These are phyloP conservation scores for Kwoniella newhampshirensis DNA, from an alignment of 768 basidiomycete species.

Conservation along the genomic window DNA sequence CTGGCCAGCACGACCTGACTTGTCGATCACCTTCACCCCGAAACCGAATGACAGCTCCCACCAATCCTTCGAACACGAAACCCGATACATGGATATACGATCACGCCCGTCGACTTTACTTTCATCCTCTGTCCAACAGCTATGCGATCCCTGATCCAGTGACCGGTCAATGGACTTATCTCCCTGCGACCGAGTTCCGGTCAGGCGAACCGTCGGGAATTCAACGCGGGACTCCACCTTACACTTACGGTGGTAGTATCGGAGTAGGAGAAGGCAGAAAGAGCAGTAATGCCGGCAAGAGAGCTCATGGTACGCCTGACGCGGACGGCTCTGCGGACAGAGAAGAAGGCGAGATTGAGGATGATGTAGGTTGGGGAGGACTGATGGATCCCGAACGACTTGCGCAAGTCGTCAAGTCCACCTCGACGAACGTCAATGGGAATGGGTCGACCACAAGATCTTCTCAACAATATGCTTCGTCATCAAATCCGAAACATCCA, in stretches of 20 bases:
- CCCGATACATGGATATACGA: constrained; percentile 38
- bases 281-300: neutral
- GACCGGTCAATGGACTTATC: constrained; percentile 40
- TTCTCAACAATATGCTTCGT: neutral
- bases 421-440: no score
- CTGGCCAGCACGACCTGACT: no score
- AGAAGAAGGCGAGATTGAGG: constrained; percentile 45
- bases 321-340: no score
- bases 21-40: no score
- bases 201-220: constrained; percentile 11
- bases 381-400: constrained; percentile 43
- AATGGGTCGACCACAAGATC: neutral
- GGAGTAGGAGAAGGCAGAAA: neutral
- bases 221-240: neutral
- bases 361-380: constrained; percentile 46
- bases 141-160: constrained; percentile 35
- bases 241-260: neutral
- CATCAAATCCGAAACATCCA: constrained; percentile 20
- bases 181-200: constrained; percentile 24
- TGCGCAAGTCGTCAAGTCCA: constrained; percentile 12
- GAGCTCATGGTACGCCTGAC: no score
- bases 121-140: constrained; percentile 25
- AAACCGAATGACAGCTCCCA: no score
- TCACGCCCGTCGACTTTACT: constrained; percentile 33
- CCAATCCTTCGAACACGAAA: neutral